Evolutionary conservation across 2,329 filamentous ascomycete species (phyloP).

Genomic region (Arthrobotrys musiformis): DNA sequence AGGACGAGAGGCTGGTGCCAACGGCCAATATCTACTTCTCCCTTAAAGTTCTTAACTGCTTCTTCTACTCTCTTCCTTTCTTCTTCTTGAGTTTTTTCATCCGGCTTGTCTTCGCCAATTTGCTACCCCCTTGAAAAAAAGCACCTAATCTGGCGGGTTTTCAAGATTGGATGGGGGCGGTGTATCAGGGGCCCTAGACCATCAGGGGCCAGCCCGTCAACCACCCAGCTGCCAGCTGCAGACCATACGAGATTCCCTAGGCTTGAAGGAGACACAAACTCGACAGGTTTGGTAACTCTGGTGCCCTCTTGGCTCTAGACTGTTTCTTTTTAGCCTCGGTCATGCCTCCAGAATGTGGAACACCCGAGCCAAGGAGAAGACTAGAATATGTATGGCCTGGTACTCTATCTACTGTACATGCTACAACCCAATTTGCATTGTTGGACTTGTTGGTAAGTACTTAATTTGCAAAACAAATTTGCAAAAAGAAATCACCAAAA

Average conservation of each 20-base stretch:
- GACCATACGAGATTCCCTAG: slow-evolving; percentile 30
- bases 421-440: not conserved
- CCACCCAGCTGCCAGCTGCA: slow-evolving; percentile 38
- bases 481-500: not conserved
- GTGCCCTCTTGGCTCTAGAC: not conserved
- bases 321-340: slow-evolving; percentile 39
- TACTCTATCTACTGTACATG: not conserved
- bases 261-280: slow-evolving; percentile 26
- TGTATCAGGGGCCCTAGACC: slow-evolving; percentile 35
- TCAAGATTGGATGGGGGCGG: slow-evolving; percentile 45
- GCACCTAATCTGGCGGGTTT: slow-evolving; percentile 50
- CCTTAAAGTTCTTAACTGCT: too few species aligned
- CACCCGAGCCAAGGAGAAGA: slow-evolving; percentile 14
- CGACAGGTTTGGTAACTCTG: slow-evolving; percentile 31
- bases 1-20: slow-evolving; percentile 16
- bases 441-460: not conserved
- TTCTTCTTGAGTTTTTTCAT: slow-evolving; percentile 33
- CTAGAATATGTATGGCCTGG: not conserved
- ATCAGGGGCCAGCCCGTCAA: slow-evolving; percentile 37
- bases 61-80: not conserved
- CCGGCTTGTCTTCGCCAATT: slow-evolving; percentile 47
- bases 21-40: slow-evolving; percentile 27
- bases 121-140: slow-evolving; percentile 38
- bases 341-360: slow-evolving; percentile 37
- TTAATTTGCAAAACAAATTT: not conserved